Percentiles rank a stretch among this genome's conserved stretches.
phyloP scores from a whole-genome alignment of 2,329 filamentous ascomycete species.

The Periconia sp. region DNA sequence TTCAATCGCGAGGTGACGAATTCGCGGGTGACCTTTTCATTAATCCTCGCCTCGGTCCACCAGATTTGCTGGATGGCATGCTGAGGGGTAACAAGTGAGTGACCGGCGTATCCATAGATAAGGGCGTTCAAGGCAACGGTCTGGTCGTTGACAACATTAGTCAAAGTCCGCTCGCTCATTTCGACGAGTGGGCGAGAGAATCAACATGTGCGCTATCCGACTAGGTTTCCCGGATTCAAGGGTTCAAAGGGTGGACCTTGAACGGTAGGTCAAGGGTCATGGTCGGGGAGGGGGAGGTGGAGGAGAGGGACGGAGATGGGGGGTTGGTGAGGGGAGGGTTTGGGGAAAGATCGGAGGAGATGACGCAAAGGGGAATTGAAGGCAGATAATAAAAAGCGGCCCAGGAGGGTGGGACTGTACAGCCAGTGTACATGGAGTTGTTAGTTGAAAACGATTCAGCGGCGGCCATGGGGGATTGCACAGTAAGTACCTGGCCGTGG shows the following conservation, averaged over 20 bases:
- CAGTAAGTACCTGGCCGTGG: too few relatives aligned
- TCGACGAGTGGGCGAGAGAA: constrained; percentile 11
- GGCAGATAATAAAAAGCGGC: constrained; percentile 7
- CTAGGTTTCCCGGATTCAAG: background rate
- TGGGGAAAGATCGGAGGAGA: constrained; percentile 19
- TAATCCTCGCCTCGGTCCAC: constrained; percentile 73
- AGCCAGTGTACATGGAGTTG: too few relatives aligned
- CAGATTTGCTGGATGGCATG: constrained; percentile 58
- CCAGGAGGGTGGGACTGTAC: background rate
- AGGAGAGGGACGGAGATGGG: constrained; percentile 10
- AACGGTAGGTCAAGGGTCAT: constrained; percentile 25
- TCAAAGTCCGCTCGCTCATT: constrained; percentile 43
- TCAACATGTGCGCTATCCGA: constrained; percentile 13
- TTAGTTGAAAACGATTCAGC: too few relatives aligned
- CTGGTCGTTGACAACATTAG: constrained; percentile 46
- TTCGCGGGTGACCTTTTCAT: constrained; percentile 67
- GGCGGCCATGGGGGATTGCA: background rate
- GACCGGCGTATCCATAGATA: constrained; percentile 54
- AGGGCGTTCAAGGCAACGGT: constrained; percentile 52
- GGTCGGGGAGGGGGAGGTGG: constrained; percentile 26
- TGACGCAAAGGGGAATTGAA: constrained; percentile 18
- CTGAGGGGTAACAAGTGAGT: constrained; percentile 54
- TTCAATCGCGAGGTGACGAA: constrained; percentile 68
- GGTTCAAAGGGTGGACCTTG: constrained; percentile 16
- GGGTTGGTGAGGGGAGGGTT: constrained; percentile 3